Evolutionary conservation across 2,329 filamentous ascomycete species (phyloP), one percentile per base, ranked within the genome.

Genomic region (Fusarium sp.): DNA sequence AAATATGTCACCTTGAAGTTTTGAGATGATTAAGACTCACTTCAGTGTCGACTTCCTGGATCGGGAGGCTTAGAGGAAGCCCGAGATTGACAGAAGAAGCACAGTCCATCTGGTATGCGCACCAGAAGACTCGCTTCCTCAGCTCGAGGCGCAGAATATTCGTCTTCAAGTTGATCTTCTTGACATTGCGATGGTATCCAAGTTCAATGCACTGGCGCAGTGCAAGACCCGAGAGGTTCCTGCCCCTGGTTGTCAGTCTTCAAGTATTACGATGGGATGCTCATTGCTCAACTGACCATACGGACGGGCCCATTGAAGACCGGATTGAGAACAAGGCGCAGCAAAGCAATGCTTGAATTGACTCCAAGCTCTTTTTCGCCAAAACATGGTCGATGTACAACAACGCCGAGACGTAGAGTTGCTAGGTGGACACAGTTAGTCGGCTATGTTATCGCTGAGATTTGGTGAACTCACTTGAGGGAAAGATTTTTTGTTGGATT

Each of bases 331-430:
- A 79, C 25, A 80, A 68, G 1, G 80, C 78, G 64, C 66, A 81
- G 39, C 77, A 80, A 14, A 82, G 68, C 6, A 81, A 66, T 2
- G 75, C 80, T 57, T 81, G 78, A 30, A 81, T 79, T 1, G 77
- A 67, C 60, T 80, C 72, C 4, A 81, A 57, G 35, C 74, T 81
- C 37, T 81, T 77, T 0, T 54, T 37, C 7, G 63, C 34, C 0
- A 76, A 45, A 6, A 73, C 58, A 25, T 57, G 18, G 5, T 68
- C 64, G 6, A 48, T 52, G 20, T 71, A 65, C 1, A 62, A 2
- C 6, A 45, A 32, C 1, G 68, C 68, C 7, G 65, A 65, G 3
- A 41, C 25, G 41, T 68, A 71, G 5, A 71, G 50, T 65, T 65
- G 54, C 68, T 71, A 11, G 11, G 11, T 1, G 2, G 11, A 18